A percentile compares a stretch with the other conserved stretches of the same genome.
These are phyloP conservation scores for Anacardium occidentale DNA, from an alignment of 345 rosid genomes.

Conservation along the genomic window DNA sequence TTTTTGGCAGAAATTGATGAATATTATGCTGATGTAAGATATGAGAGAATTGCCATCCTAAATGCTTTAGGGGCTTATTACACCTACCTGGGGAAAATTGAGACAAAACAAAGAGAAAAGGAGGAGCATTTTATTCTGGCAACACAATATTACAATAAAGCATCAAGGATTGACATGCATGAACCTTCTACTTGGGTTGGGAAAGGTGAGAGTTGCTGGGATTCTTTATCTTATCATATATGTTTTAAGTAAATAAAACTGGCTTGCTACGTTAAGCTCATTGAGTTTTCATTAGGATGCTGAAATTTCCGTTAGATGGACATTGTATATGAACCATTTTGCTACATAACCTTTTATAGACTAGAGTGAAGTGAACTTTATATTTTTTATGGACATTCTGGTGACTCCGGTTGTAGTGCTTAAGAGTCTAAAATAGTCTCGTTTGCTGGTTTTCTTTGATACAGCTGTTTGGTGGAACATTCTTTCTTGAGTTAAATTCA, in stretches of 20 bases:
- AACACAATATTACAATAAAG: slow-evolving; percentile 82
- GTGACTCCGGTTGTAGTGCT: background rate
- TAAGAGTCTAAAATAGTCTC: background rate
- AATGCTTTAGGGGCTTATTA: slow-evolving; percentile 94
- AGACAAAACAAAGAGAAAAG: slow-evolving; percentile 80
- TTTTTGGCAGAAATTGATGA: slow-evolving; percentile 77
- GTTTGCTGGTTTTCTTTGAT: background rate
- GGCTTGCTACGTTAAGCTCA: background rate
- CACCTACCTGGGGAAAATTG: slow-evolving; percentile 89
- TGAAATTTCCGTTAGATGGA: background rate
- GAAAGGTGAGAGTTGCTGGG: slow-evolving; percentile 52
- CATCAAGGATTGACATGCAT: slow-evolving; percentile 94
- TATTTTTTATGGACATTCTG: background rate
- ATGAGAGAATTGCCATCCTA: slow-evolving; percentile 93
- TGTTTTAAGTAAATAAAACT: background rate
- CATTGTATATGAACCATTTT: slow-evolving; percentile 9
- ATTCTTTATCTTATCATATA: slow-evolving; percentile 2
- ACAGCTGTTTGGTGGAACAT: background rate
- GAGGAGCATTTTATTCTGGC: slow-evolving; percentile 91
- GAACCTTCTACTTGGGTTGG: slow-evolving; percentile 99
- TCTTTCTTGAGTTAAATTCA: background rate
- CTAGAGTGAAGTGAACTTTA: background rate
- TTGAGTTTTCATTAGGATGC: background rate
- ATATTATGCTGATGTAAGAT: slow-evolving; percentile 93
- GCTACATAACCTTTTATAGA: slow-evolving; percentile 5